A percentile compares a stretch with the other conserved stretches of the same genome.
phyloP scores from a whole-genome alignment of 768 basidiomycete species.

The Russula abietina region DNA sequence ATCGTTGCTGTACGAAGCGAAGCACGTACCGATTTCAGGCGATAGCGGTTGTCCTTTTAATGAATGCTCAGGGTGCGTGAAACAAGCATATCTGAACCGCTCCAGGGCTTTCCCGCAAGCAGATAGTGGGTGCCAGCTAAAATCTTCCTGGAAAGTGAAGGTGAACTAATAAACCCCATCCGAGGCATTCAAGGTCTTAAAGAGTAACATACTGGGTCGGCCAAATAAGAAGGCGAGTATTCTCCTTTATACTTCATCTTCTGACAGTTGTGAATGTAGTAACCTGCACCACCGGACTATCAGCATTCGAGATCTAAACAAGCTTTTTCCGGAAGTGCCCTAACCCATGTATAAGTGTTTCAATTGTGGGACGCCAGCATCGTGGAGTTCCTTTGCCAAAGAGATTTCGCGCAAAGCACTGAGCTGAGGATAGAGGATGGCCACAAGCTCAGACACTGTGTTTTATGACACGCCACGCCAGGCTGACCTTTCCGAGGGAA shows the following conservation, averaged over 20 bases:
- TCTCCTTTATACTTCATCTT: constrained; percentile 98
- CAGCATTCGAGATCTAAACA: background rate
- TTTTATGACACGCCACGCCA: background rate
- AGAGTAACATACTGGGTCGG: constrained; percentile 62
- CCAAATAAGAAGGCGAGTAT: constrained; percentile 80
- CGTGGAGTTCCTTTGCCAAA: constrained; percentile 67
- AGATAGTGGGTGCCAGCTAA: constrained; percentile 67
- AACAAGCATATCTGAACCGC: constrained; percentile 60
- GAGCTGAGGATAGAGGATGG: constrained; percentile 41
- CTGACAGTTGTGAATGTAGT: constrained; percentile 83
- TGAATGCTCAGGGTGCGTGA: constrained; percentile 57
- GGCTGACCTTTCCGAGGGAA: constrained; percentile 69
- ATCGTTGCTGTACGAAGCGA: background rate
- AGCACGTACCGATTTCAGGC: constrained; percentile 5
- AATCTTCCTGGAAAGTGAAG: constrained; percentile 52
- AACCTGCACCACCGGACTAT: constrained; percentile 47
- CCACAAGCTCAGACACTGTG: background rate
- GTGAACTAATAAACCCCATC: background rate
- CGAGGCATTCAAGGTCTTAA: background rate
- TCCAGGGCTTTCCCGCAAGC: constrained; percentile 58
- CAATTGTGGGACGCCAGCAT: constrained; percentile 60
- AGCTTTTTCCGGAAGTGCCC: constrained; percentile 19
- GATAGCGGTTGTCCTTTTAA: constrained; percentile 23
- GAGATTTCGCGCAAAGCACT: constrained; percentile 79
- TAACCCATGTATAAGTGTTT: constrained; percentile 81